Base-by-base conservation (phyloP, 495 filamentous ascomycete species). In the Penicillium samsonianum region DNA sequence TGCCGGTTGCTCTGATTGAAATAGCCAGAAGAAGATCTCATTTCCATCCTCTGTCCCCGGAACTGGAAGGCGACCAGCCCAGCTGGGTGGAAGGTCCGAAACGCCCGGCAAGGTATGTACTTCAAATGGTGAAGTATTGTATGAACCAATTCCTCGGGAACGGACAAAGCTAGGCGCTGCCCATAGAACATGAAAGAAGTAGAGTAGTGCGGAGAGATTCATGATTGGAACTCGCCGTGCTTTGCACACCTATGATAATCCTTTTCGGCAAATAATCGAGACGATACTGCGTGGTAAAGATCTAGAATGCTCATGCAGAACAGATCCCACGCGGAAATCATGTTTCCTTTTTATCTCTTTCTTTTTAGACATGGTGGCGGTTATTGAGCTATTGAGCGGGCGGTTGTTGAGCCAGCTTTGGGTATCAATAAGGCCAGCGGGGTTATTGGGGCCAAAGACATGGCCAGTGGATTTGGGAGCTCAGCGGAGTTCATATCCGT, bases 21-120 rank as follows among this genome's bases (percentile, higher is more conserved):
- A 75, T 0, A 76, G 52, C 73, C 75, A 78, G 60, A 78, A 79
- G 40, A 79, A 78, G 14, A 78, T 58, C 20, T 68, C 55, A 43
- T 77, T 74, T 7, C 69, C 71, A 14, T 63, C 42, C 12, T 57
- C n/a, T 20, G 61, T 59, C 14, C 67, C 67, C 1, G 71, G 72
- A 19, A 78, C 62, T 11, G 67, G 62, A 14, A 77, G 55, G 26
- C 73, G 69, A 41, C 76, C 74, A 52, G 76, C 73, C 76, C 74
- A 79, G 56, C 69, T 78, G 22, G 68, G 20, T 28, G 71, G 64
- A 40, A 78, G 43, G 22, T 67, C 20, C 20, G 71, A 63, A 44
- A 58, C 60, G 19, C 62, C 65, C 9, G 71, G 73, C 33, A 76
- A 42, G 9, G 64, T 64, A 33, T 61, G 61, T 31, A 76, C 71